These are phyloP conservation scores for Sphagnum magellanicum DNA, from an alignment of 228 moss, liverwort and hornwort genomes.

Conservation along the genomic window DNA sequence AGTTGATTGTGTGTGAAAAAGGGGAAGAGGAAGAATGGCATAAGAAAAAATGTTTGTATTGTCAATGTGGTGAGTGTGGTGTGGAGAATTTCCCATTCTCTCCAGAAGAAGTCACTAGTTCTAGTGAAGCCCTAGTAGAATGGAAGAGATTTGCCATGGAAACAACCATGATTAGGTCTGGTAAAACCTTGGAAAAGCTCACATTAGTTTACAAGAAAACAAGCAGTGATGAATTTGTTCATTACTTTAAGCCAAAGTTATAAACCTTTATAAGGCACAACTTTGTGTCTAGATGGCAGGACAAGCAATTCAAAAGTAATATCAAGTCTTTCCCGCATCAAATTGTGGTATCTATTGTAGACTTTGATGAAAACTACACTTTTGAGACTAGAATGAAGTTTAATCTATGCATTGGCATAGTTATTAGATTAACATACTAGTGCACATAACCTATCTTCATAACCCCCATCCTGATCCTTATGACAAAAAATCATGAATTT, in stretches of 20 bases:
- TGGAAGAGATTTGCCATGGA: slow-evolving; percentile 1
- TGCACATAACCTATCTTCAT: background rate
- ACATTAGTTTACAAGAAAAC: slow-evolving; percentile 2
- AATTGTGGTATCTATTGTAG: background rate
- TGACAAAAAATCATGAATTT: background rate
- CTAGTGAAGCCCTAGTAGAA: background rate
- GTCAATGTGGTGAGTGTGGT: background rate
- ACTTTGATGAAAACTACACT: slow-evolving; percentile 6
- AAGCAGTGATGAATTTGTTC: background rate
- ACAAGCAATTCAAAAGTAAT: too few relatives aligned
- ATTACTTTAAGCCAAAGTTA: background rate
- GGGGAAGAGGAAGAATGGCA: background rate
- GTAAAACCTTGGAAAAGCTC: background rate
- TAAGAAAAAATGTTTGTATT: background rate
- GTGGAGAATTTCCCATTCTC: background rate
- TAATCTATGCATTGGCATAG: slow-evolving; percentile 9
- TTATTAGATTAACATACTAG: background rate
- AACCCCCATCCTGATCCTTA: background rate
- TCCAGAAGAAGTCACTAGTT: background rate
- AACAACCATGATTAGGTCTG: background rate
- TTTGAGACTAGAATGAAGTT: slow-evolving; percentile 3
- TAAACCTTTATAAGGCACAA: background rate
- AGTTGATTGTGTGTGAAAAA: background rate
- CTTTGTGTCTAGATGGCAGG: background rate
- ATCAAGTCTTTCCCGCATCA: background rate